phyloP scores from a whole-genome alignment of 768 basidiomycete species.

The Candolleomyces efflorescens region DNA sequence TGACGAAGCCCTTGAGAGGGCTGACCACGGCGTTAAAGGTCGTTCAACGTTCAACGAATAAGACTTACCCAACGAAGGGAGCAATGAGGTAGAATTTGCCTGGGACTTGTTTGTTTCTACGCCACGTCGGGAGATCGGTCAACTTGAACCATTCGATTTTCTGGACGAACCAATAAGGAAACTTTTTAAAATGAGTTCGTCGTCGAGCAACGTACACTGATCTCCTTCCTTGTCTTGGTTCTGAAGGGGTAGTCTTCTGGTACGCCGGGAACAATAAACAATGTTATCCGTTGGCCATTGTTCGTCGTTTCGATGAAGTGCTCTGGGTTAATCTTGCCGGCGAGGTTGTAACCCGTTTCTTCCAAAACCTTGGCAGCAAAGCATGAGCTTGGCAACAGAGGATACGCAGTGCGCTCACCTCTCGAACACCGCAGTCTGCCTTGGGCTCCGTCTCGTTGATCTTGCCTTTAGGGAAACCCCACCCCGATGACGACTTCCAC shows the following conservation, averaged over 20 bases:
- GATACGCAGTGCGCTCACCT: constrained; percentile 49
- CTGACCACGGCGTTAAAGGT: constrained; percentile 27
- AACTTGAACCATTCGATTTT: constrained; percentile 97
- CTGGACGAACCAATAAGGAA: constrained; percentile 36
- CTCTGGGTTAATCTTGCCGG: constrained; percentile 56
- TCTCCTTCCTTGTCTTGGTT: constrained; percentile 96
- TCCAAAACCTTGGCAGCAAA: constrained; percentile 72
- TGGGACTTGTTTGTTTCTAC: constrained; percentile 57
- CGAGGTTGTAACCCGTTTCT: constrained; percentile 93
- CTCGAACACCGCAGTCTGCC: constrained; percentile 82
- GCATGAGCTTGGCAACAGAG: constrained; percentile 1
- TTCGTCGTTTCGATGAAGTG: constrained; percentile 83
- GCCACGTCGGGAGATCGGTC: constrained; percentile 91
- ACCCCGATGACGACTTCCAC: constrained; percentile 94
- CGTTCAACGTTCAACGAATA: not conserved
- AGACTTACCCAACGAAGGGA: constrained; percentile 80
- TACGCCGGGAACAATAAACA: constrained; percentile 87
- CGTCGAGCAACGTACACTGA: constrained; percentile 62
- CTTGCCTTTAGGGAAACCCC: constrained; percentile 99
- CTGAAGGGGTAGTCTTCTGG: constrained; percentile 86
- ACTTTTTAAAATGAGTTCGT: constrained; percentile 4
- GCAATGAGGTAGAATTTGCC: constrained; percentile 94
- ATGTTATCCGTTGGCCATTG: constrained; percentile 84
- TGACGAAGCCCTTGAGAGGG: constrained; percentile 63
- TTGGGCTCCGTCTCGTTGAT: constrained; percentile 93